Evolutionary conservation across 2,329 filamentous ascomycete genomes (phyloP), one percentile per base, ranked within the genome.

Genomic region (Cytospora piceicola): DNA sequence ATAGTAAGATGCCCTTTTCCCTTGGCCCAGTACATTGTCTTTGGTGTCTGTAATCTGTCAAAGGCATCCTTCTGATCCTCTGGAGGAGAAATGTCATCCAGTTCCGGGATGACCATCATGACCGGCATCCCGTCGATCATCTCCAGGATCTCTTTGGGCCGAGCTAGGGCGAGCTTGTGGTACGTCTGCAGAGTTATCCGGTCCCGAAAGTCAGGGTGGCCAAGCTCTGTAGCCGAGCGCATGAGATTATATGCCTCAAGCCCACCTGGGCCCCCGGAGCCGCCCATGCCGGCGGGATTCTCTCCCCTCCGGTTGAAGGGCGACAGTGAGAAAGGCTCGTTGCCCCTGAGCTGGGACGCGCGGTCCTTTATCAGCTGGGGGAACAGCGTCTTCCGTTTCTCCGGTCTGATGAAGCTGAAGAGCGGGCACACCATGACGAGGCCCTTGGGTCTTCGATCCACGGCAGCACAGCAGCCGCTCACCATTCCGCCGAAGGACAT

Each of bases 51-150:
- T 6, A 67, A 20, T 3, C 49, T 17, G 4, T 32, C 68, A 22
- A 65, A 67, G 2, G 49, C 46, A 30, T 63, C 58, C 34, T 46
- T 27, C 56, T 70, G 68, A 9, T 67, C 63, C 20, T 52, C 65
- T 78, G 69, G 65, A 0, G 63, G 65, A 15, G 72, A 75, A 8
- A 75, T 73, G 12, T 58, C n/a, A 32, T 77, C 74, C 2, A 72
- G 24, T 60, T 75, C 72, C 0, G 72, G 72, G 0, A 71, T 70
- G 1, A 76, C 61, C 61, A 76, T 69, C 70, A 77, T 61, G 11
- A 70, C 69, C 0, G 73, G 73, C 14, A 27, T 12, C 3, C 30
- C 27, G 27, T 29, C 9, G 11, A 59, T 12, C 29, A 24, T 36
- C 17, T n/a, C 42, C 32, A 59, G 20, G 11, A 24, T 17, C 29